phyloP scores from a whole-genome alignment of 257 asterid species.

The Scutellaria minor region DNA sequence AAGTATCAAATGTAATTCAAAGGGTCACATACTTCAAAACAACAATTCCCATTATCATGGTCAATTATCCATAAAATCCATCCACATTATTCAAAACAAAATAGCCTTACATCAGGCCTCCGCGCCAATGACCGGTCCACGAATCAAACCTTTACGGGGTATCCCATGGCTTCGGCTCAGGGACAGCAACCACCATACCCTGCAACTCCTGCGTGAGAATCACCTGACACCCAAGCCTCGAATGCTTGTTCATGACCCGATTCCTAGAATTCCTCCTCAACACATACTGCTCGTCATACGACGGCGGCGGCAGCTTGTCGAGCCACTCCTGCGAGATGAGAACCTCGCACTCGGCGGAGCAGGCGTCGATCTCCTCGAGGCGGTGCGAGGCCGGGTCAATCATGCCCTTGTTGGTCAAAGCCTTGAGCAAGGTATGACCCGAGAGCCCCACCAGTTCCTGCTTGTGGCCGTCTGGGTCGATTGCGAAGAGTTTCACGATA shows the following conservation, averaged over 20 bases:
- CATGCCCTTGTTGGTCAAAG: conserved; percentile 69
- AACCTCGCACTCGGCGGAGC: conserved; percentile 99
- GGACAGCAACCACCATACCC: conserved; percentile 66
- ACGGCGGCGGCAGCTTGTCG: conserved; percentile 77
- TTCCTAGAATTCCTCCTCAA: conserved; percentile 62
- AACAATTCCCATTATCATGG: conserved; percentile 35
- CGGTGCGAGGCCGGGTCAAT: conserved; percentile 96
- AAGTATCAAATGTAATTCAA: conserved; percentile 26
- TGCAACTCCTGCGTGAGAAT: conserved; percentile 54
- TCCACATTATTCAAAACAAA: conserved; percentile 42
- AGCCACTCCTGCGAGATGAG: conserved; percentile 99
- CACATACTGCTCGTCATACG: conserved; percentile 64
- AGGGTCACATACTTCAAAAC: conserved; percentile 16
- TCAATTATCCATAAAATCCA: conserved; percentile 31
- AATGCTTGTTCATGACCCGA: conserved; percentile 55
- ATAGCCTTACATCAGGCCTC: conserved; percentile 33
- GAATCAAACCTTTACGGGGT: conserved; percentile 48
- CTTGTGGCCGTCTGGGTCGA: conserved; percentile 80
- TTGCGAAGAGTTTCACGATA: conserved; percentile 74
- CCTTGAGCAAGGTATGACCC: conserved; percentile 87
- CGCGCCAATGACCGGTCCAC: conserved; percentile 42
- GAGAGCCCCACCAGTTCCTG: conserved; percentile 67
- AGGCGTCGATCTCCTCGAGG: conserved; percentile 91
- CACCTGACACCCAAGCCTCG: conserved; percentile 68
- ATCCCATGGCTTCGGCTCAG: conserved; percentile 61